Evolutionary conservation across 257 asterid genomes (phyloP).

Genomic region (Nicotiana otophora): DNA sequence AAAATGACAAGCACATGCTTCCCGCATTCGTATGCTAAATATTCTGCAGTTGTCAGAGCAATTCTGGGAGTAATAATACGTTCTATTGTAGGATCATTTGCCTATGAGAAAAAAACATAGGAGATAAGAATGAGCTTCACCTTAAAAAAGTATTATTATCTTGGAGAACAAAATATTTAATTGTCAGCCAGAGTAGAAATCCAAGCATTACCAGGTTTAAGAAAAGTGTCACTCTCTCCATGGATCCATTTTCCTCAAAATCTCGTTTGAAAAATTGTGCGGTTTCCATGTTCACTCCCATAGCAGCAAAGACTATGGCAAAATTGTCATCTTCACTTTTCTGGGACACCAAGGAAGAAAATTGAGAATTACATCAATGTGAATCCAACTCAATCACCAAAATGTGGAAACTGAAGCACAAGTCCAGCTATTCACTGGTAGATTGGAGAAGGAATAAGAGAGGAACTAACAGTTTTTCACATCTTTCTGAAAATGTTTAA

Average conservation of each 20-base stretch:
- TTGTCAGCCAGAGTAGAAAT: background rate
- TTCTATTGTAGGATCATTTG: slow-evolving; percentile 95
- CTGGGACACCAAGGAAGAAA: slow-evolving; percentile 34
- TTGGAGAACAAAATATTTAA: background rate
- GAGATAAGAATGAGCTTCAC: slow-evolving; percentile 1
- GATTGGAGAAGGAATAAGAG: background rate
- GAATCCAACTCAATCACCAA: slow-evolving; percentile 8
- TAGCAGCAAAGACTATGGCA: slow-evolving; percentile 98
- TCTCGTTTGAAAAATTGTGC: slow-evolving; percentile 98
- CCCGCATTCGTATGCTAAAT: slow-evolving; percentile 93
- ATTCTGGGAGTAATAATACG: slow-evolving; percentile 95
- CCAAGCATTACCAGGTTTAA: slow-evolving; percentile 63
- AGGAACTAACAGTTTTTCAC: background rate
- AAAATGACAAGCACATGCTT: slow-evolving; percentile 97
- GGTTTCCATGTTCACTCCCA: slow-evolving; percentile 99
- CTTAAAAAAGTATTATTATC: background rate
- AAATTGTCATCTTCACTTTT: slow-evolving; percentile 85
- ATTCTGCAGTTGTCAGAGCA: slow-evolving; percentile 96
- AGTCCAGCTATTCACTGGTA: background rate
- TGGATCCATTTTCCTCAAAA: slow-evolving; percentile 98
- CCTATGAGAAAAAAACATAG: slow-evolving; percentile 39
- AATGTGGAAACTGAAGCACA: background rate
- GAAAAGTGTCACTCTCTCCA: slow-evolving; percentile 98
- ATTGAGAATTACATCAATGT: slow-evolving; percentile 14
- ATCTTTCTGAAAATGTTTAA: background rate